Evolutionary conservation across 2,329 filamentous ascomycete genomes (phyloP).

Genomic region (Ophiostoma angusticollis): DNA sequence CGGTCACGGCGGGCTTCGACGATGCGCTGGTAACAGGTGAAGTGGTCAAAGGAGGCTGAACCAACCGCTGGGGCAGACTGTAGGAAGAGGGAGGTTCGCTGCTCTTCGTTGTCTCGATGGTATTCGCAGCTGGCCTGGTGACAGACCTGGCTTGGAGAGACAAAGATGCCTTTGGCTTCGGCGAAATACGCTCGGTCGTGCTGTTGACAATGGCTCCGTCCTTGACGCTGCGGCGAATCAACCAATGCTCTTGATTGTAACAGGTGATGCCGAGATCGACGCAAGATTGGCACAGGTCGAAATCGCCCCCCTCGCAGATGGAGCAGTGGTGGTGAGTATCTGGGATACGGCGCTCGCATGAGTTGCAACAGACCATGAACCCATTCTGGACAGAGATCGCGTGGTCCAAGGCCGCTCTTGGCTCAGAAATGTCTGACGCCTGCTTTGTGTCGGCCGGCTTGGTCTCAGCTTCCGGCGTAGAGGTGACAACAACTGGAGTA

Average conservation of each 20-base stretch:
- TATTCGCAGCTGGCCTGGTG: not conserved
- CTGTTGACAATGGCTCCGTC: slow-evolving; percentile 72
- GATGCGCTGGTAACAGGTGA: not conserved
- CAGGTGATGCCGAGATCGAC: slow-evolving; percentile 66
- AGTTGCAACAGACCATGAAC: slow-evolving; percentile 93
- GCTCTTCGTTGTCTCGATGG: not conserved
- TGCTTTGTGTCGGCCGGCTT: no score
- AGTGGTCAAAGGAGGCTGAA: no score
- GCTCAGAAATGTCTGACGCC: no score
- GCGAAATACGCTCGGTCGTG: slow-evolving; percentile 66
- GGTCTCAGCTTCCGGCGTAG: no score
- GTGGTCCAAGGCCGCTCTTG: no score
- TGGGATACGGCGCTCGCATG: slow-evolving; percentile 65
- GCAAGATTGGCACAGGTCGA: slow-evolving; percentile 77
- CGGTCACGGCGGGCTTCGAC: not conserved
- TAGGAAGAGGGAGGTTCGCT: not conserved
- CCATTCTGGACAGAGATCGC: no score
- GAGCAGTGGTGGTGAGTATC: slow-evolving; percentile 89
- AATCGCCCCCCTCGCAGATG: slow-evolving; percentile 85
- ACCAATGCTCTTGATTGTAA: slow-evolving; percentile 69
- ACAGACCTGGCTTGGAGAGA: no score
- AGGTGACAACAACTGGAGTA: no score
- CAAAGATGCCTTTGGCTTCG: slow-evolving; percentile 38
- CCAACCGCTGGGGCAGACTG: slow-evolving; percentile 4
- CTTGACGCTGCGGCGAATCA: slow-evolving; percentile 79